Evolutionary conservation across 2,329 filamentous ascomycete genomes (phyloP).

Genomic region (Orbilia quercus): DNA sequence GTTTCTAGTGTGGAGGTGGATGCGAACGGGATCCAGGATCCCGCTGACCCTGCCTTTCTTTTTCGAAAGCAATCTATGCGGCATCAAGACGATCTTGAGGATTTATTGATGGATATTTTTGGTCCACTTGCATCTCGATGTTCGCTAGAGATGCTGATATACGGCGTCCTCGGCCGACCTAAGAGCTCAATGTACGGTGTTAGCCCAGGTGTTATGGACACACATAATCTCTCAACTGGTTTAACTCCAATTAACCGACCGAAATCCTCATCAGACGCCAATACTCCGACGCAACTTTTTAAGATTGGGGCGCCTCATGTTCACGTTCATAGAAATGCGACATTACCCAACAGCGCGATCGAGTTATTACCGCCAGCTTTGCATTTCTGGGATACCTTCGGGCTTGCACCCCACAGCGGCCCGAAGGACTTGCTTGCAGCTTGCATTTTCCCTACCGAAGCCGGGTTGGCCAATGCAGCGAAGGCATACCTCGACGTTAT

Average conservation of each 20-base stretch:
- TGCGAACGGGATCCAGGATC: conserved; percentile 33
- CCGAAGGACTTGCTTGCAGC: conserved; percentile 77
- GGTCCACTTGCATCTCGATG: conserved; percentile 35
- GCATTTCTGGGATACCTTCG: conserved; percentile 83
- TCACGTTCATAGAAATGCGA: conserved; percentile 69
- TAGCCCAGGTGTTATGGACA: conserved; percentile 41
- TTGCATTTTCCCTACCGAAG: conserved; percentile 76
- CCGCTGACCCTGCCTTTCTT: conserved; percentile 22
- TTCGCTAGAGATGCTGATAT: conserved; percentile 43
- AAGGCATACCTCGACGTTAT: conserved; percentile 75
- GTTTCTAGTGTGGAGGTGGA: conserved; percentile 46
- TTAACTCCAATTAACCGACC: conserved; percentile 46
- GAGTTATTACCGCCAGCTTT: conserved; percentile 80
- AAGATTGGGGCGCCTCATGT: conserved; percentile 76
- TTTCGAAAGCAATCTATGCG: conserved; percentile 27
- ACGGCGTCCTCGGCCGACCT: conserved; percentile 33
- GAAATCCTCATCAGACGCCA: conserved; percentile 40
- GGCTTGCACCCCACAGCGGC: conserved; percentile 77
- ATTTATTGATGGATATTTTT: conserved; percentile 37
- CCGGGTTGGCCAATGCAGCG: conserved; percentile 72
- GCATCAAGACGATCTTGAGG: conserved; percentile 45
- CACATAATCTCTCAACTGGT: conserved; percentile 26
- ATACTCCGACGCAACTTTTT: conserved; percentile 64
- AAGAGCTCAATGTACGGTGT: conserved; percentile 45
- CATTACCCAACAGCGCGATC: conserved; percentile 73